Evolutionary conservation across 352 stramenopile species (phyloP).

Genomic region (Pythium graminicola): DNA sequence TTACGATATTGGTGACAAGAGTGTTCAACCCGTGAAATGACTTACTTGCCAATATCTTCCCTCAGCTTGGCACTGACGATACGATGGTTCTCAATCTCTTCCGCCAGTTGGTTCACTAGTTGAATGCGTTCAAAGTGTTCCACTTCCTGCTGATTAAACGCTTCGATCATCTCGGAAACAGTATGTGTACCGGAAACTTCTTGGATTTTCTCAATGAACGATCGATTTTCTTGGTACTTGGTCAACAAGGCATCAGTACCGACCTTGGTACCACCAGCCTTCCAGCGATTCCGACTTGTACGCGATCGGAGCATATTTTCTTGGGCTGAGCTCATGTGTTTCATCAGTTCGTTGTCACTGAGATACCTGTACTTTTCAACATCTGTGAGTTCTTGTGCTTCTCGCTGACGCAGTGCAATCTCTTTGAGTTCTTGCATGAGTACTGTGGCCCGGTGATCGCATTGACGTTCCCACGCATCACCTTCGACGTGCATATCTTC

Average conservation of each 20-base stretch:
- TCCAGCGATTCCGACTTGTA: conserved; percentile 58
- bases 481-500: conserved; percentile 46
- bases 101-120: conserved; percentile 69
- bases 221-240: conserved; percentile 77
- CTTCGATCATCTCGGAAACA: conserved; percentile 77
- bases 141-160: conserved; percentile 77
- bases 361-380: conserved; percentile 60
- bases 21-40: not conserved
- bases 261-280: conserved; percentile 59
- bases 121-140: conserved; percentile 81
- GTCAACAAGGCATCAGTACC: conserved; percentile 54
- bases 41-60: conserved; percentile 76
- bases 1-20: no score
- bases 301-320: conserved; percentile 47
- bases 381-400: conserved; percentile 44
- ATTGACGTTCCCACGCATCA: conserved; percentile 56
- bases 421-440: conserved; percentile 70
- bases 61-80: conserved; percentile 59
- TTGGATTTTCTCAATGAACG: conserved; percentile 77
- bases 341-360: conserved; percentile 70
- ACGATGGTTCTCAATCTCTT: conserved; percentile 76
- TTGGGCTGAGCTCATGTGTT: conserved; percentile 38
- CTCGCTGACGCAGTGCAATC: conserved; percentile 49
- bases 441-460: conserved; percentile 39
- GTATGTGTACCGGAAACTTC: conserved; percentile 71